phyloP scores from a whole-genome alignment of 1,139 yeast genomes.

The Pichia inconspicua region DNA sequence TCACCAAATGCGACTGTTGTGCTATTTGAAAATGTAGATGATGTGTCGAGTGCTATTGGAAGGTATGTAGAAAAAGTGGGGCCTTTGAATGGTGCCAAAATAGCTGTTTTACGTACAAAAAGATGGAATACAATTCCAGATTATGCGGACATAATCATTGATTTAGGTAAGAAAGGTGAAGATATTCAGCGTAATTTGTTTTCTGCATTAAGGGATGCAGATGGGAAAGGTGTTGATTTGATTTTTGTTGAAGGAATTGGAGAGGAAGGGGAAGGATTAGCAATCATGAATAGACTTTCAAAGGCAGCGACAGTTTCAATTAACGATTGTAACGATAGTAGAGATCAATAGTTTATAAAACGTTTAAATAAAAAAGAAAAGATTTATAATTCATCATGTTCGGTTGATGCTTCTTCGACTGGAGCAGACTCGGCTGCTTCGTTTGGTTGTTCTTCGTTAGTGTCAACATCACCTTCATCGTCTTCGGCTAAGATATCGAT shows the following conservation, averaged over 20 bases:
- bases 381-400: constrained; percentile 25
- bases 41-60: constrained; percentile 29
- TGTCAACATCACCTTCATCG: constrained; percentile 13
- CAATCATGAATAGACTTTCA: constrained; percentile 82
- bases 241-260: constrained; percentile 26
- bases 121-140: constrained; percentile 29
- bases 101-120: constrained; percentile 44
- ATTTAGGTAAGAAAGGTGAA: constrained; percentile 20
- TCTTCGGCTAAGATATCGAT: constrained; percentile 29
- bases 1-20: constrained; percentile 84
- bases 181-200: constrained; percentile 67
- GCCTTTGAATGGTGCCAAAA: constrained; percentile 13
- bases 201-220: constrained; percentile 46
- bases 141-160: constrained; percentile 24
- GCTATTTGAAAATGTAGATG: constrained; percentile 40
- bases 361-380: not conserved
- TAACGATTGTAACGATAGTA: not conserved
- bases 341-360: not conserved
- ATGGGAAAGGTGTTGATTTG: constrained; percentile 20
- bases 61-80: not conserved
- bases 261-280: constrained; percentile 59
- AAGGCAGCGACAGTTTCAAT: constrained; percentile 68
- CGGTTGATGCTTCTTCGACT: not conserved
- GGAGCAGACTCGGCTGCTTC: constrained; percentile 9
- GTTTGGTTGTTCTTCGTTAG: constrained; percentile 10